phyloP scores from a whole-genome alignment of 768 basidiomycete species.

The Flagelloscypha sp. region DNA sequence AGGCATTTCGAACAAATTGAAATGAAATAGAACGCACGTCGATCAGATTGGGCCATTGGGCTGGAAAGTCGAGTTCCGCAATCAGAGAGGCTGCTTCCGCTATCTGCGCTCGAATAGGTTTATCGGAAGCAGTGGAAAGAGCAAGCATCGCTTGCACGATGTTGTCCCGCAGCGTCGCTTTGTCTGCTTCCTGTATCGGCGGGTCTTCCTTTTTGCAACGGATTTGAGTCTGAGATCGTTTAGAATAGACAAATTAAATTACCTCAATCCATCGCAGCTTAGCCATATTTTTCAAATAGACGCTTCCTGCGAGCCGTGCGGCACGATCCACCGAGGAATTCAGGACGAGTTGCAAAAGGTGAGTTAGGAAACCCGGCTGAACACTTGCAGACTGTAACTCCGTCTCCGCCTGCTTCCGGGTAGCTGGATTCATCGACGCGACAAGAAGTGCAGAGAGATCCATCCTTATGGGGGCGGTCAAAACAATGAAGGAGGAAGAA shows the following conservation, averaged over 20 bases:
- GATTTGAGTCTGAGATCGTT: conserved; percentile 1
- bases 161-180: conserved; percentile 59
- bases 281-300: conserved; percentile 89
- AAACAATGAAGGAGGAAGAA: too few species aligned
- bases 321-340: conserved; percentile 58
- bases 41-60: conserved; percentile 80
- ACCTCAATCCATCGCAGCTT: conserved; percentile 89
- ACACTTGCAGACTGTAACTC: conserved; percentile 56
- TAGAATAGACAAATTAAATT: conserved; percentile 14
- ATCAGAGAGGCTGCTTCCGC: conserved; percentile 91
- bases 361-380: conserved; percentile 71
- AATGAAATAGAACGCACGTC: conserved; percentile 52
- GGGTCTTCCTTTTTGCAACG: conserved; percentile 49
- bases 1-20: conserved; percentile 1
- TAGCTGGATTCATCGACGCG: conserved; percentile 59
- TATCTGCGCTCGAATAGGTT: conserved; percentile 70
- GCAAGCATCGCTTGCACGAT: conserved; percentile 90
- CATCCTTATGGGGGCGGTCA: conserved; percentile 53
- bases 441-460: conserved; percentile 63
- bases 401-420: conserved; percentile 76
- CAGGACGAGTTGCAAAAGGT: conserved; percentile 73
- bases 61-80: conserved; percentile 87
- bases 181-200: conserved; percentile 65
- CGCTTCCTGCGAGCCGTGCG: conserved; percentile 74
- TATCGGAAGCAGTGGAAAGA: conserved; percentile 67